Base-by-base conservation (phyloP, 148 eudicot genomes). In the Simmondsia chinensis region DNA sequence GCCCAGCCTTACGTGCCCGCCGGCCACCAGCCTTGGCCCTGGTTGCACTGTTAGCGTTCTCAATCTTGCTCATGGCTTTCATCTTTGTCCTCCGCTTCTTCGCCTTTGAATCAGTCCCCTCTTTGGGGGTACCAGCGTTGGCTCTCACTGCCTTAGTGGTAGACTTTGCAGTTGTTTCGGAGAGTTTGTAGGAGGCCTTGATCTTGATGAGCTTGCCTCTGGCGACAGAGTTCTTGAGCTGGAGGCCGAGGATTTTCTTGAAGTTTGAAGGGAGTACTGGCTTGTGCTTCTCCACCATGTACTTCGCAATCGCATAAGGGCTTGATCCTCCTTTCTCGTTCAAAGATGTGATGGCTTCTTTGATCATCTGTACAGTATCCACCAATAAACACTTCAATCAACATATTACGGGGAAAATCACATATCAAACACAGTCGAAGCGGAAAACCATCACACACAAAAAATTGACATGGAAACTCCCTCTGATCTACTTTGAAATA, bases 321-420 rank as follows among this genome's bases (percentile, higher is more conserved):
- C 95, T 86, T 33, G 91, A 86, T 19, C 91, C 83, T 10, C 70
- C 51, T 56, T 73, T 86, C 69, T 78, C 91, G 23, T 73, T 68
- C 54, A 74, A 27, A 0, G 66, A 61, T 37, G 73, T 34, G 43
- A 86, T 50, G 18, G 86, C 95, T 32, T 77, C 95, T 52, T 81
- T 69, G 40, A 81, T 86, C 91, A 81, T 86, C 95, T 86, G 57
- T 43, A 45, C 4, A 1, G 27, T 3, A n/a, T n/a, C n/a, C n/a
- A n/a, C n/a, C n/a, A n/a, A n/a, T n/a, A n/a, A n/a, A n/a, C n/a
- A n/a, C n/a, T n/a, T n/a, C n/a, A n/a, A n/a, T n/a, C n/a, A n/a
- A n/a, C n/a, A n/a, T n/a, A n/a, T n/a, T n/a, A n/a, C n/a, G n/a
- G n/a, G n/a, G n/a, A n/a, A n/a, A n/a, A n/a, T n/a, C n/a, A n/a